Conservation (phyloP, 2,329 filamentous ascomycete genomes). For the Zasmidium angulare region DNA sequence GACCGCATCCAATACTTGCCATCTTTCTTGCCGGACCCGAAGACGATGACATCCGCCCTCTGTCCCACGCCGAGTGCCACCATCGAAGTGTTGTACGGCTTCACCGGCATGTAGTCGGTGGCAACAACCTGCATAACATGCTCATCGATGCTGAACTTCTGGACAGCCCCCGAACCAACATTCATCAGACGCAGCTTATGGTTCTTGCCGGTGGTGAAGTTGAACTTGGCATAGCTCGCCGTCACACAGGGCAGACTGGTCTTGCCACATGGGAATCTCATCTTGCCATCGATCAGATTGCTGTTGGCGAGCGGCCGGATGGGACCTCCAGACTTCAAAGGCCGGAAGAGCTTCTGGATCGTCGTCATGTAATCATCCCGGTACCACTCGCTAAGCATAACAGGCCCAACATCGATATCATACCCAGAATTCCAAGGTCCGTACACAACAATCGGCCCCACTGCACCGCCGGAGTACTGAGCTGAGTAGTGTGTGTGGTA, state of each 20-base stretch:
- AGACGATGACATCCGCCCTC: constrained; percentile 46
- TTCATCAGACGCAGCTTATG: constrained; percentile 45
- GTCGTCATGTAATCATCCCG: neutral
- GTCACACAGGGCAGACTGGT: constrained; percentile 22
- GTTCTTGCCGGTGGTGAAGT: constrained; percentile 40
- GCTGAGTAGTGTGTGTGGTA: constrained; percentile 60
- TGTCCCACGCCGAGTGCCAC: constrained; percentile 60
- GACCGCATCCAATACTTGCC: constrained; percentile 36
- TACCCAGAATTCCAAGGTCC: constrained; percentile 59
- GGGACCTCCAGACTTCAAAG: constrained; percentile 20
- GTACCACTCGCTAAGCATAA: constrained; percentile 62
- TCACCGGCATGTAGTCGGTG: constrained; percentile 42
- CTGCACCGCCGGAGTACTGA: constrained; percentile 57
- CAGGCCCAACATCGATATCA: constrained; percentile 61
- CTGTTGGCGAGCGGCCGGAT: constrained; percentile 15
- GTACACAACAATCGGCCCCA: constrained; percentile 61
- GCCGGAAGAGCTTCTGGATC: constrained; percentile 15
- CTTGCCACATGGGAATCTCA: constrained; percentile 26
- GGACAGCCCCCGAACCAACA: constrained; percentile 39
- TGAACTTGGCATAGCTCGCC: constrained; percentile 28
- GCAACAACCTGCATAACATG: constrained; percentile 44
- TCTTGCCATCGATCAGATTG: constrained; percentile 15
- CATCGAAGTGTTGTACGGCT: constrained; percentile 39
- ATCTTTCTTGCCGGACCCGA: constrained; percentile 4
- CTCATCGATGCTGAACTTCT: constrained; percentile 49